Evolutionary conservation across 2,329 filamentous ascomycete genomes (phyloP), one percentile per base, ranked within the genome.

Genomic region (Dothistroma pini): DNA sequence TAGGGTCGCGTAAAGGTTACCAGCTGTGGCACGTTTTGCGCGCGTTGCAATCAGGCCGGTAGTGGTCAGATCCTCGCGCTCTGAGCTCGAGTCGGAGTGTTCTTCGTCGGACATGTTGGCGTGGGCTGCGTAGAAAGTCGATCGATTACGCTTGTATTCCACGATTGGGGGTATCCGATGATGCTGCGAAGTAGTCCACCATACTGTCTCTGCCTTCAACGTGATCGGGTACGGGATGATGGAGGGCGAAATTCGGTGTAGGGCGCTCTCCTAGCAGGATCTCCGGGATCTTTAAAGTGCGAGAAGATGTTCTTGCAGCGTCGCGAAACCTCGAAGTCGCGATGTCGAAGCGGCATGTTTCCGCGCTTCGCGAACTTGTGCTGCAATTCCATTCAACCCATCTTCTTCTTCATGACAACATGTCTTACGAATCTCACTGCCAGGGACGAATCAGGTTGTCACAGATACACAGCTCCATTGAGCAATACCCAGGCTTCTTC

Each of bases 1-100:
- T 73, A 96, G 85, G 54, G 86, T 85, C 69, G 89, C 87, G 83
- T 96, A 89, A 66, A 91, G 87, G 73, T 91, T 93, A 61, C 92
- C 92, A 21, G 92, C 92, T 0, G 90, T 96, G 12, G 88, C 87
- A 65, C 92, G 88, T 75, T 86, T 90, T 66, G 85, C 81, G 62
- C 92, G 88, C 41, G 86, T 86, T 5, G 88, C 90, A 51, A 88
- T 88, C 41, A 93, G 83, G 81, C 87, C 72, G 10, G 68, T 70
- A 9, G 66, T 69, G 21, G 55, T 57, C 48, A 73, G 44, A 56
- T 73, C 72, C 44, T 72, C 69, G 50, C 60, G 59, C 11, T 64
- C 67, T 31, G 65, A 68, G 34, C 62, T 56, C 11, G 67, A 64
- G 34, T 58, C 60, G 14, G 64, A 67, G 12, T 44, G 52, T 31